These are phyloP conservation scores for Fremontodendron californicum DNA, from an alignment of 345 rosid species.

Conservation along the genomic window DNA sequence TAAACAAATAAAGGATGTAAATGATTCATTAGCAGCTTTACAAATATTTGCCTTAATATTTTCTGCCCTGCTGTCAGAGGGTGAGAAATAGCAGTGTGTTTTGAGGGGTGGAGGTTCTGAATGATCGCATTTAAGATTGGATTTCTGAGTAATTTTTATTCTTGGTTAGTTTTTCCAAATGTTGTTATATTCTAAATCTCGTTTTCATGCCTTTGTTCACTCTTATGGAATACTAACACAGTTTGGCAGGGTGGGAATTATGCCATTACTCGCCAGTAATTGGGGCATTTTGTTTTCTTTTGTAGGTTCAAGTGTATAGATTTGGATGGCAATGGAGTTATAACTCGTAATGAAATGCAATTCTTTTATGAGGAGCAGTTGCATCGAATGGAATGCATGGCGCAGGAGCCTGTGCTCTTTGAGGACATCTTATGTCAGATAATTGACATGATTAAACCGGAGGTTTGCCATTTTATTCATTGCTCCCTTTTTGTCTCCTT, in stretches of 20 bases:
- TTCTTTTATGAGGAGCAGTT: conserved; percentile 77
- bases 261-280: not conserved
- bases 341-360: conserved; percentile 36
- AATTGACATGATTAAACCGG: conserved; percentile 88
- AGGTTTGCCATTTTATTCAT: conserved; percentile 38
- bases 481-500: not conserved
- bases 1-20: not conserved
- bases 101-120: conserved; percentile 1
- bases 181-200: not conserved
- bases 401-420: conserved; percentile 91
- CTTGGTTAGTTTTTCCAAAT: not conserved
- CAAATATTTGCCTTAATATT: not conserved
- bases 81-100: not conserved
- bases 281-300: conserved; percentile 17
- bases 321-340: conserved; percentile 88
- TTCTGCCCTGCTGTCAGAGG: not conserved
- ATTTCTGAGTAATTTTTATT: conserved; percentile 3
- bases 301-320: conserved; percentile 93
- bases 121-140: not conserved
- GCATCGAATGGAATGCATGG: conserved; percentile 99
- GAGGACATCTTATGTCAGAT: conserved; percentile 95
- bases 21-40: not conserved
- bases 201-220: not conserved
- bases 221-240: not conserved
- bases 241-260: not conserved